These are phyloP conservation scores for Hypoxylon cercidicola DNA, from an alignment of 495 filamentous ascomycete species.

Conservation along the genomic window DNA sequence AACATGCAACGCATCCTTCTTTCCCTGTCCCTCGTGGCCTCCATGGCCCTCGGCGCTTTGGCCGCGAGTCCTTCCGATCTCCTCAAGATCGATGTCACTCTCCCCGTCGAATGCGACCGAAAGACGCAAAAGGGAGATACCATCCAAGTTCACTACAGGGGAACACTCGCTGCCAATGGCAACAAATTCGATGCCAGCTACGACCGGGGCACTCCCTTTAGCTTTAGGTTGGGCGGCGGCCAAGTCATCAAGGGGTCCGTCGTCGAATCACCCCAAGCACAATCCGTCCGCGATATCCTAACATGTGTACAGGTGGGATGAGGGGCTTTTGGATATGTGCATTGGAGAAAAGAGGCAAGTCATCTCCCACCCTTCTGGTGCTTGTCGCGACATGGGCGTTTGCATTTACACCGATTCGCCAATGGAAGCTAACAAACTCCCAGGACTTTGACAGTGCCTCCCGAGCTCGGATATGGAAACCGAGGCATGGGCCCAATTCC, in stretches of 20 bases:
- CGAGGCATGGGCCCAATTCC: slow-evolving; percentile 81
- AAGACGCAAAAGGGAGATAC: slow-evolving; percentile 80
- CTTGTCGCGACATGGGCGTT: not conserved
- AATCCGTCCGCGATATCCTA: slow-evolving; percentile 27
- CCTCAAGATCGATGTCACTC: slow-evolving; percentile 79
- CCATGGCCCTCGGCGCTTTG: slow-evolving; percentile 60
- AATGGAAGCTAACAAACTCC: slow-evolving; percentile 20
- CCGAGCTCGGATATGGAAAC: slow-evolving; percentile 84
- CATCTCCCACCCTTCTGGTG: not conserved
- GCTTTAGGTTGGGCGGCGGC: slow-evolving; percentile 79
- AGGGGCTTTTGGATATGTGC: slow-evolving; percentile 94
- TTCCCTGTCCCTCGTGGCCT: slow-evolving; percentile 64
- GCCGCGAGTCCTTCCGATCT: slow-evolving; percentile 63
- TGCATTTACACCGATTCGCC: not conserved
- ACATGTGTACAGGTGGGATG: slow-evolving; percentile 73
- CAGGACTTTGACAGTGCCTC: slow-evolving; percentile 88
- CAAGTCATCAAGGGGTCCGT: slow-evolving; percentile 86
- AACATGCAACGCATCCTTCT: slow-evolving; percentile 68
- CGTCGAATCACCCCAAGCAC: slow-evolving; percentile 4
- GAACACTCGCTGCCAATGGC: slow-evolving; percentile 71
- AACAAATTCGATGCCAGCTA: slow-evolving; percentile 75
- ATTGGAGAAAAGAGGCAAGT: slow-evolving; percentile 83
- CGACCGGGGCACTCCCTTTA: slow-evolving; percentile 77
- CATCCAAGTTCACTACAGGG: slow-evolving; percentile 87
- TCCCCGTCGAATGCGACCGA: slow-evolving; percentile 72